phyloP scores from a whole-genome alignment of 176 grass and related monocot genomes.

The Guadua angustifolia region DNA sequence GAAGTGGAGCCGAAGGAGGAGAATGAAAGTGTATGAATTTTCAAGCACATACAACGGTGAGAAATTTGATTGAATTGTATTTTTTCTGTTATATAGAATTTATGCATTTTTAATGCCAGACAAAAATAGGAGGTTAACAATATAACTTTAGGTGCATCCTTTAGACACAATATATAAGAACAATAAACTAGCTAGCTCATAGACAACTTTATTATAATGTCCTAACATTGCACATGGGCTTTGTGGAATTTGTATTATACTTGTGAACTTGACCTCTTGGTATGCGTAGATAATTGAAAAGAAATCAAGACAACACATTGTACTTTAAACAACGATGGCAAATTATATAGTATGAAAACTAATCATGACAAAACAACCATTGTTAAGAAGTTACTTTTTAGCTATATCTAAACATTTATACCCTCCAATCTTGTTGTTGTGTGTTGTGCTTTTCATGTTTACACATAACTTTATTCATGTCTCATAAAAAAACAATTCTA shows the following conservation, averaged over 20 bases:
- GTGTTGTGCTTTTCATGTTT: neutral
- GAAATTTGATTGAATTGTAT: neutral
- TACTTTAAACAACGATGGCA: neutral
- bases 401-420: neutral
- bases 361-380: neutral
- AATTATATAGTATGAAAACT: neutral
- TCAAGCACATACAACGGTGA: neutral
- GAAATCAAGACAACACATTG: neutral
- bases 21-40: neutral
- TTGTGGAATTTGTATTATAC: neutral
- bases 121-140: neutral
- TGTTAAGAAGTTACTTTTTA: neutral
- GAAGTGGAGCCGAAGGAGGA: neutral
- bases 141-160: neutral
- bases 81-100: neutral
- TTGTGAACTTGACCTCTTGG: neutral
- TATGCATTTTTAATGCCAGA: neutral
- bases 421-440: neutral
- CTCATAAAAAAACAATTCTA: neutral
- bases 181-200: neutral
- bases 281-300: conserved; percentile 1
- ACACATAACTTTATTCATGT: no score
- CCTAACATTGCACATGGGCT: neutral
- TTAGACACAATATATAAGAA: neutral
- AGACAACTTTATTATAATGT: neutral